Evolutionary conservation across 129 eudicot species (phyloP).

Genomic region (Artemisia annua): DNA sequence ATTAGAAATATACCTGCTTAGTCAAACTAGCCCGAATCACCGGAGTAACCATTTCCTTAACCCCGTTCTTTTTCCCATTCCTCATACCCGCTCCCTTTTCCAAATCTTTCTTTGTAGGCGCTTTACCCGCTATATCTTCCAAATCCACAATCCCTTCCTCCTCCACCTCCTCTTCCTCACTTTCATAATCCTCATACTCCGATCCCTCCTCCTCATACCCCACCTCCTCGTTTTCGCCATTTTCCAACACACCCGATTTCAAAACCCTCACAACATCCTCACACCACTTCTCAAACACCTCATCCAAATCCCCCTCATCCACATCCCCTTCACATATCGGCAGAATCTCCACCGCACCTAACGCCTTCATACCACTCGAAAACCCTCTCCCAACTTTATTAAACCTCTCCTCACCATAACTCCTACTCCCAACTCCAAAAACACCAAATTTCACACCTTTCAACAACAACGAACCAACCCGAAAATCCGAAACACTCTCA

Average conservation of each 20-base stretch:
- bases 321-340: constrained; percentile 83
- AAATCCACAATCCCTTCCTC: constrained; percentile 74
- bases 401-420: constrained; percentile 57
- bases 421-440: constrained; percentile 83
- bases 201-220: constrained; percentile 30
- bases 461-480: constrained; percentile 74
- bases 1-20: constrained; percentile 60
- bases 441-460: constrained; percentile 57
- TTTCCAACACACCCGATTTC: constrained; percentile 40
- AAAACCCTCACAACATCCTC: constrained; percentile 51
- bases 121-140: constrained; percentile 94
- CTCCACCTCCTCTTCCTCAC: constrained; percentile 35
- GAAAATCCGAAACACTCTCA: constrained; percentile 85
- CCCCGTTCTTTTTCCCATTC: constrained; percentile 68
- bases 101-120: constrained; percentile 61
- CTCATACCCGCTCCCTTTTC: constrained; percentile 29
- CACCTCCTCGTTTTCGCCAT: constrained; percentile 33
- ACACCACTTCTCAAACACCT: constrained; percentile 77
- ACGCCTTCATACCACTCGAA: constrained; percentile 46
- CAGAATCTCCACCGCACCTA: constrained; percentile 73
- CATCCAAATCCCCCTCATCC: constrained; percentile 67
- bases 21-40: constrained; percentile 84
- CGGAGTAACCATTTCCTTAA: constrained; percentile 90
- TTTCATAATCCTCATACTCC: constrained; percentile 44
- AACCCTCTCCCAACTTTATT: constrained; percentile 62